Evolutionary conservation across 2,329 filamentous ascomycete species (phyloP).

Genomic region (Calonectria crousiana): DNA sequence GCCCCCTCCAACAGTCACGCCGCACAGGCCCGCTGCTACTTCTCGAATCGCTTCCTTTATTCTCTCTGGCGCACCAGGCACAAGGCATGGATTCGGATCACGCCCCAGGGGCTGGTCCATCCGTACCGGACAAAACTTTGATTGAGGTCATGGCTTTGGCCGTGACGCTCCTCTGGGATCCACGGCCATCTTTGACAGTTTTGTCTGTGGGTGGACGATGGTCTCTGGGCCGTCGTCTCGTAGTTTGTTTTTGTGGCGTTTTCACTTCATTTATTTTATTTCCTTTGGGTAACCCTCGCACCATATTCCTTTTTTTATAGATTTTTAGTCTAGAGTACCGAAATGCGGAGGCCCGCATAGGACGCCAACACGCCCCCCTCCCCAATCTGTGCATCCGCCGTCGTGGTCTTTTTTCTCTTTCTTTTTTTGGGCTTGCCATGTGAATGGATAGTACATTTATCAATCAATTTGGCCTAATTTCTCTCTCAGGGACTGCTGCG

Average conservation of each 20-base stretch:
- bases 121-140: constrained; percentile 35
- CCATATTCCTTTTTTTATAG: constrained; percentile 27
- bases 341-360: not conserved
- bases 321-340: constrained; percentile 4
- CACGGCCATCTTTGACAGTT: constrained; percentile 30
- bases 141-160: constrained; percentile 40
- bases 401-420: not conserved
- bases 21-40: constrained; percentile 17
- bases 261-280: not conserved
- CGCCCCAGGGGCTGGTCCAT: not conserved
- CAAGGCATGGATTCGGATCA: not conserved
- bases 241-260: constrained; percentile 18
- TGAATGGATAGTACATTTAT: too few relatives aligned
- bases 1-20: constrained; percentile 2
- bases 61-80: not conserved
- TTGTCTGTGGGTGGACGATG: constrained; percentile 3
- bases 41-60: not conserved
- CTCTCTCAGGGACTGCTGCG: constrained; percentile 1
- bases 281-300: constrained; percentile 1
- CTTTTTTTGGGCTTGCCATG: not conserved
- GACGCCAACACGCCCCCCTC: not conserved
- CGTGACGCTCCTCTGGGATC: constrained; percentile 41
- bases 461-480: constrained; percentile 5
- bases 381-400: not conserved
- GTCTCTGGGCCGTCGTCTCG: constrained; percentile 2